These are phyloP conservation scores for Cephalotrichum gorgonifer DNA, from an alignment of 2,329 filamentous ascomycete species.

Conservation along the genomic window DNA sequence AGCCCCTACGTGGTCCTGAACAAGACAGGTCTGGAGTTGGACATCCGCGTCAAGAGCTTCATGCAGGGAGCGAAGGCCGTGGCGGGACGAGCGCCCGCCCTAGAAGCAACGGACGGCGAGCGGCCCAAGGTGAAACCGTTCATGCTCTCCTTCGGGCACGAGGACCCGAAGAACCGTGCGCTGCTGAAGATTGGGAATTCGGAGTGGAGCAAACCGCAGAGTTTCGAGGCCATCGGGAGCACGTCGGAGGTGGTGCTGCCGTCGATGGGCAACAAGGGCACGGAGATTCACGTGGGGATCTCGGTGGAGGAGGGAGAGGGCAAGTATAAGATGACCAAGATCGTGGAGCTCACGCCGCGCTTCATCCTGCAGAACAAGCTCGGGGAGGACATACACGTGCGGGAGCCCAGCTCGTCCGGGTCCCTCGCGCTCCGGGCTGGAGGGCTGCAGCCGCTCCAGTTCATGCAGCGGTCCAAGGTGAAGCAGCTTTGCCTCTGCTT, in stretches of 20 bases:
- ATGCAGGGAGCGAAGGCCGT: slow-evolving; percentile 72
- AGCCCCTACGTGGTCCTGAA: slow-evolving; percentile 93
- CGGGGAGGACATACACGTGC: slow-evolving; percentile 76
- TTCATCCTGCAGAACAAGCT: slow-evolving; percentile 94
- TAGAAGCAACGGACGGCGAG: slow-evolving; percentile 35
- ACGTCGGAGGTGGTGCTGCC: slow-evolving; percentile 79
- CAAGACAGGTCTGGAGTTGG: slow-evolving; percentile 83
- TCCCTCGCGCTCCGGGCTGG: slow-evolving; percentile 67
- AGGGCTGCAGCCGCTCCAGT: slow-evolving; percentile 79
- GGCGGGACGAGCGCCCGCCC: slow-evolving; percentile 64
- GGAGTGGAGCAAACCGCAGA: slow-evolving; percentile 93
- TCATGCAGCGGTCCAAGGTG: slow-evolving; percentile 68
- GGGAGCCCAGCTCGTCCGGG: slow-evolving; percentile 85
- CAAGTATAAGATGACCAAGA: slow-evolving; percentile 96
- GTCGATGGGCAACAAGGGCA: slow-evolving; percentile 47
- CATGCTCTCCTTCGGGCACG: slow-evolving; percentile 88
- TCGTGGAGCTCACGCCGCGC: slow-evolving; percentile 83
- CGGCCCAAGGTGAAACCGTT: slow-evolving; percentile 73
- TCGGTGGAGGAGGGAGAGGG: slow-evolving; percentile 84
- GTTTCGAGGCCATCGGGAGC: slow-evolving; percentile 94
- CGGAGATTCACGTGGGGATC: slow-evolving; percentile 85
- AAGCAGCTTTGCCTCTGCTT: slow-evolving; percentile 93
- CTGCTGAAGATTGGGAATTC: slow-evolving; percentile 82
- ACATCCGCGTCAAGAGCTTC: slow-evolving; percentile 80
- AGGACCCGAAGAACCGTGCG: slow-evolving; percentile 86